Evolutionary conservation across 116 monocot genomes (phyloP), one percentile per base, ranked within the genome.

Genomic region (Papilionanthe hybrid): DNA sequence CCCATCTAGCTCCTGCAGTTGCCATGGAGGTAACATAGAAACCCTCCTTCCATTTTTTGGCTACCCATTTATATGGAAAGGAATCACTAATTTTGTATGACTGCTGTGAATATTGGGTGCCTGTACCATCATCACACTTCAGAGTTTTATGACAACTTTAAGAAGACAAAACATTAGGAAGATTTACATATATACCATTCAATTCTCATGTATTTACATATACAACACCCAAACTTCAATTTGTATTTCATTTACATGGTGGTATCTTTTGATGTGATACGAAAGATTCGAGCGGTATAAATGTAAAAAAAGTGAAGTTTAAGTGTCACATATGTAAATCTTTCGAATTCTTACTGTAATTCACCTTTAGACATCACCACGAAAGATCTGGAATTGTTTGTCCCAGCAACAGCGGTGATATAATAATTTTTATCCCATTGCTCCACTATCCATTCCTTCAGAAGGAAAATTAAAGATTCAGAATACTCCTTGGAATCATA

Each of bases 391-490:
- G 81, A 87, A 77, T 87, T 88, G 72, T 81, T 81, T 42, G 90
- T 50, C 23, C 90, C 87, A 66, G 90, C 88, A 20, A 90, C 17
- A 76, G 87, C 75, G 55, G 75, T 87, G 47, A 90, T 88, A 83
- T 90, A 90, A 77, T 88, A 90, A 74, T 86, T 86, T 79, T 86
- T 87, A 83, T 88, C 88, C 90, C 90, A 90, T 41, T 90, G 90
- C 76, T 90, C 90, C 90, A 90, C 83, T 56, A 90, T 88, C 90
- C 90, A 90, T 81, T 90, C 88, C 90, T 90, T 76, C 53, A 82
- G 42, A 55, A 57, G 29, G 73, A 27, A 19, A 80, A 58, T n/a
- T 28, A 63, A 75, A 63, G 5, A 17, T 5, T 5, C 5, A 25
- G 25, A 65, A 65, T 27, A 22, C 27, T 27, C 27, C 27, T 9